Base-by-base conservation (phyloP, 176 grass and related monocot species). In the Eragrostis nindensis region DNA sequence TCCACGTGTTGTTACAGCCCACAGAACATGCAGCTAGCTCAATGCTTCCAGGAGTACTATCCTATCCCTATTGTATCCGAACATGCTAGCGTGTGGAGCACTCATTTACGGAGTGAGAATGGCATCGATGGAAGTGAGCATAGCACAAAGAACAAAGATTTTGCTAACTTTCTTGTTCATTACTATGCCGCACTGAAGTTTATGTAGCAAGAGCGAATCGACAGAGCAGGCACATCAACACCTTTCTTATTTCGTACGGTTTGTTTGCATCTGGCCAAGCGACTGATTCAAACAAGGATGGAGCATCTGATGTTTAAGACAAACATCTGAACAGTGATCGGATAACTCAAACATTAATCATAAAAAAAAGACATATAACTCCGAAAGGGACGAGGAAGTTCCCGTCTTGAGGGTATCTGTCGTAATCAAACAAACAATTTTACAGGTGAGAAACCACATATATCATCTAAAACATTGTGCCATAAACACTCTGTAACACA, bases 1-100 rank as follows among this genome's bases (percentile, higher is more conserved):
- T 81, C 30, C 63, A 76, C 78, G 71, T 76, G 78, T 53, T 70
- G 32, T 47, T 43, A 43, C 63, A 8, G 3, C 62, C 48, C 40
- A 19, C 36, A 57, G 13, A 66, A 73, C 46, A 65, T 46, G 84
- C 57, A 27, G 27, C 26, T 73, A 54, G 1, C 9, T 9, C 62
- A 7, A 39, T 65, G 62, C 61, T 32, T 64, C 61, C n/a, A 25
- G 42, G 3, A 29, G 68, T 29, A 45, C n/a, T 36, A 36, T 36
- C 1, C 1, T 49, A 41, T 46, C 10, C 10, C 16, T 68, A 19
- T 17, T 19, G 16, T 53, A 53, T 53, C 17, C 55, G 15, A 39
- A 7, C 40, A 60, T 26, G 32, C 32, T 36, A 40, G 21, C 64
- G 16, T 29, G 8, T 56, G 71, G 49, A 40, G 30, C 12, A 74